Evolutionary conservation across 2,329 filamentous ascomycete genomes (phyloP).

Genomic region (Harringtonia aguacate): DNA sequence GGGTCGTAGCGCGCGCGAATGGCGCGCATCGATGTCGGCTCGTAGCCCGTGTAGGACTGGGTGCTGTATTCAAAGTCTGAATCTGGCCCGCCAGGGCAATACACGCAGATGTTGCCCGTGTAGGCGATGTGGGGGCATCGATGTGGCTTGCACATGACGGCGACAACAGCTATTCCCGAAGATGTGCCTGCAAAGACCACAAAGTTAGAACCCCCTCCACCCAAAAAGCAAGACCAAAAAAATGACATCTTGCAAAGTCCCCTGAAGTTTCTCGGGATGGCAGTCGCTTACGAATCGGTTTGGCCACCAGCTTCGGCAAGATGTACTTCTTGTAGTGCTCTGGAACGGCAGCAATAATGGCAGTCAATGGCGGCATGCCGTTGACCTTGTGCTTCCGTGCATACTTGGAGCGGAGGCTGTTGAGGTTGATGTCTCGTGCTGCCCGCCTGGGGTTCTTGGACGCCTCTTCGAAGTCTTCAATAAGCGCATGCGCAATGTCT

Average conservation of each 20-base stretch:
- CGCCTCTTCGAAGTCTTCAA: constrained; percentile 78
- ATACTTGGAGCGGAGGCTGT: constrained; percentile 73
- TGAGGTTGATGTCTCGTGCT: constrained; percentile 85
- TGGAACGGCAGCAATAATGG: constrained; percentile 96
- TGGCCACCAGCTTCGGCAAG: constrained; percentile 87
- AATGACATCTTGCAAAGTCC: constrained; percentile 11
- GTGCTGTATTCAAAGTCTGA: constrained; percentile 99
- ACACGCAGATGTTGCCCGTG: constrained; percentile 97
- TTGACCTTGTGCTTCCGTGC: constrained; percentile 87
- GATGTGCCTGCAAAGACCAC: constrained; percentile 57
- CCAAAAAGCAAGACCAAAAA: background rate
- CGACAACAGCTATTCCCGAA: constrained; percentile 93
- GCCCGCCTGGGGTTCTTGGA: constrained; percentile 61
- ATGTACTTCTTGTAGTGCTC: constrained; percentile 99
- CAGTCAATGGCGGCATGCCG: constrained; percentile 82
- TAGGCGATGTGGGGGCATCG: constrained; percentile 96
- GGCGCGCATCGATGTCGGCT: constrained; percentile 96
- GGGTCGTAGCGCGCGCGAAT: constrained; percentile 96
- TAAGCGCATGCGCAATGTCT: constrained; percentile 86
- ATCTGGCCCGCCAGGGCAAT: constrained; percentile 93
- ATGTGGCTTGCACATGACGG: constrained; percentile 99
- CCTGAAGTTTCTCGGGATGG: too few species aligned
- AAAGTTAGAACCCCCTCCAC: background rate
- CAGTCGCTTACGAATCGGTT: constrained; percentile 84
- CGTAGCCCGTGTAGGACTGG: constrained; percentile 96